Evolutionary conservation across 495 filamentous ascomycete species (phyloP), one percentile per base, ranked within the genome.

Genomic region (Patellaria atrata): DNA sequence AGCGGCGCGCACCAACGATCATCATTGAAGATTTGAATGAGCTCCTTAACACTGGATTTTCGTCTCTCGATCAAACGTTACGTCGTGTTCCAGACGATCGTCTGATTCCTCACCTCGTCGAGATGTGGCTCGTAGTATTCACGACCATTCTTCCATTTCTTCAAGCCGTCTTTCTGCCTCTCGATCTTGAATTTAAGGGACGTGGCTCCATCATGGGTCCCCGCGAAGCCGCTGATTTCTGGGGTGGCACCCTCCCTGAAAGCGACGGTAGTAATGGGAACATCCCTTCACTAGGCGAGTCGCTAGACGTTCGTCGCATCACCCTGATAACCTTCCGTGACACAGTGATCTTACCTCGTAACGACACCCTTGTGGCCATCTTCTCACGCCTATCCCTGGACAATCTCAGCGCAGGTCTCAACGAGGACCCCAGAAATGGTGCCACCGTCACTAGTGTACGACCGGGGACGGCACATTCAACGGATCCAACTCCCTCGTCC

Each of bases 141-240:
- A 81, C 82, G 5, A 81, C 67, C 13, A 79, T 96, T 29, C 58
- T 96, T 9, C 91, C 91, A 0, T 99, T 92, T 52, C 76, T 96
- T 38, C 91, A 99, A 61, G 87, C 86, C 0, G 86, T 94, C 3
- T 93, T 99, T 53, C 64, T 99, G 2, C 91, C 89, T 0, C 61
- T 99, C 9, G 89, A 99, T 47, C 72, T 87, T 10, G 91, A 99
- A 50, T 93, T 97, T 56, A 78, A 81, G 36, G 87, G 89, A 20
- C 65, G 64, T 25, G 89, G 89, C 4, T 61, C 73, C 0, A 54
- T 94, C 38, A 76, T 97, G 73, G 70, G 67, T 2, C 40, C 67
- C 0, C 70, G 75, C 1, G 81, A 92, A 51, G 78, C 83, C 5
- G 67, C 70, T 1, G 86, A 94, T 18, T 94, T 94, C 57, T 94